These are phyloP conservation scores for Tulasnella sp. DNA, from an alignment of 768 basidiomycete genomes.

Conservation along the genomic window DNA sequence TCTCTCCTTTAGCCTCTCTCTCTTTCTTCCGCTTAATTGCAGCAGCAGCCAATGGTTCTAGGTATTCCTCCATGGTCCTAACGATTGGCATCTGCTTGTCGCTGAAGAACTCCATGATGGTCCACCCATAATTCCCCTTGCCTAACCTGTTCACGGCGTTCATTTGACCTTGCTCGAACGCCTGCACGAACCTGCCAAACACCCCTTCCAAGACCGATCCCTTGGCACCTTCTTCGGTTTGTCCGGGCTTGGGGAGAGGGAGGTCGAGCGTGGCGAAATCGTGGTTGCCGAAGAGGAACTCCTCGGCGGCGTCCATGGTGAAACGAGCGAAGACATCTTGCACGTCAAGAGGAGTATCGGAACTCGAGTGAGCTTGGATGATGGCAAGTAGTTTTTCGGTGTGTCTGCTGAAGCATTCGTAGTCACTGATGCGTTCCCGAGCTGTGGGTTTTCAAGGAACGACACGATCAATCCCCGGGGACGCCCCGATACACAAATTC, in stretches of 20 bases:
- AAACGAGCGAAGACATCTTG: constrained; percentile 35
- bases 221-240: constrained; percentile 8
- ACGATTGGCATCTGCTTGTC: not conserved
- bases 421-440: constrained; percentile 36
- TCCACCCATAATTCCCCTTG: not conserved
- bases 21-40: constrained; percentile 18
- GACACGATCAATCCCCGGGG: too few relatives aligned
- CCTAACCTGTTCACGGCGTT: not conserved
- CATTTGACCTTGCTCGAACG: constrained; percentile 25
- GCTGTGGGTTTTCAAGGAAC: constrained; percentile 21
- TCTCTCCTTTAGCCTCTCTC: not conserved
- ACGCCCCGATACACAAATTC: too few relatives aligned
- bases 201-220: constrained; percentile 1
- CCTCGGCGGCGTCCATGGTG: constrained; percentile 36
- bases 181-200: constrained; percentile 17
- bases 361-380: constrained; percentile 33
- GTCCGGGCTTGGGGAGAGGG: constrained; percentile 7
- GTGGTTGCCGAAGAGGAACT: constrained; percentile 33
- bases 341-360: constrained; percentile 36
- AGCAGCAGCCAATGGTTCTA: constrained; percentile 3
- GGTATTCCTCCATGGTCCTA: constrained; percentile 21
- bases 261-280: constrained; percentile 30
- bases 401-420: constrained; percentile 37
- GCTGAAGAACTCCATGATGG: constrained; percentile 31
- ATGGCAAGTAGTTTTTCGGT: constrained; percentile 36